These are phyloP conservation scores for Beauveria bassiana DNA, from an alignment of 2,329 filamentous ascomycete species.

Conservation along the genomic window DNA sequence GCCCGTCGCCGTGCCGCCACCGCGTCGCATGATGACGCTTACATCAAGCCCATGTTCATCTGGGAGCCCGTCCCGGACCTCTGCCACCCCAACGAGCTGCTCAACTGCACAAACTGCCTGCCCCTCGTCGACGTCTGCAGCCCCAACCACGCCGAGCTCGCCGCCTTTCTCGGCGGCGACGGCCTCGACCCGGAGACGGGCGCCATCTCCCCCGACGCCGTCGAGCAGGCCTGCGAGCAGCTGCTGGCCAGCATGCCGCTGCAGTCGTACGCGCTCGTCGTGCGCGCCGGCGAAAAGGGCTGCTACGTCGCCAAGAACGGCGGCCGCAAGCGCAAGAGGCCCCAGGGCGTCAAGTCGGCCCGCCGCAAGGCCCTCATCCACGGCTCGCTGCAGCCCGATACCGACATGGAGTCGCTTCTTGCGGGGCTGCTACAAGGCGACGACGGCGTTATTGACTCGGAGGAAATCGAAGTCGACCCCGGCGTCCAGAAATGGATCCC, in stretches of 20 bases:
- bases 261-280: conserved; percentile 57
- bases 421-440: conserved; percentile 48
- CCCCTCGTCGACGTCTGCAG: conserved; percentile 56
- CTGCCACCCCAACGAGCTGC: conserved; percentile 62
- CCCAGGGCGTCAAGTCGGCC: conserved; percentile 20
- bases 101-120: conserved; percentile 56
- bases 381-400: conserved; percentile 51
- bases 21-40: conserved; percentile 23
- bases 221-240: conserved; percentile 56
- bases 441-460: conserved; percentile 44
- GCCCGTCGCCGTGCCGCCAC: conserved; percentile 39
- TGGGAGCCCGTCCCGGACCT: conserved; percentile 95
- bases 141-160: conserved; percentile 88
- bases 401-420: conserved; percentile 56
- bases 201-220: conserved; percentile 40
- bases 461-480: conserved; percentile 55
- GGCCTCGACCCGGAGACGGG: conserved; percentile 48
- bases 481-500: conserved; percentile 68
- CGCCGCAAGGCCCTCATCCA: conserved; percentile 33
- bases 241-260: conserved; percentile 57
- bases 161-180: conserved; percentile 65
- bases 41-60: conserved; percentile 63
- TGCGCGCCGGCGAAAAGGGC: conserved; percentile 64
- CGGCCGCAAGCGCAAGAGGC: conserved; percentile 37
- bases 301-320: conserved; percentile 58